Evolutionary conservation across 2,329 filamentous ascomycete genomes (phyloP), one percentile per base, ranked within the genome.

Genomic region (Fusarium tjaetaba): DNA sequence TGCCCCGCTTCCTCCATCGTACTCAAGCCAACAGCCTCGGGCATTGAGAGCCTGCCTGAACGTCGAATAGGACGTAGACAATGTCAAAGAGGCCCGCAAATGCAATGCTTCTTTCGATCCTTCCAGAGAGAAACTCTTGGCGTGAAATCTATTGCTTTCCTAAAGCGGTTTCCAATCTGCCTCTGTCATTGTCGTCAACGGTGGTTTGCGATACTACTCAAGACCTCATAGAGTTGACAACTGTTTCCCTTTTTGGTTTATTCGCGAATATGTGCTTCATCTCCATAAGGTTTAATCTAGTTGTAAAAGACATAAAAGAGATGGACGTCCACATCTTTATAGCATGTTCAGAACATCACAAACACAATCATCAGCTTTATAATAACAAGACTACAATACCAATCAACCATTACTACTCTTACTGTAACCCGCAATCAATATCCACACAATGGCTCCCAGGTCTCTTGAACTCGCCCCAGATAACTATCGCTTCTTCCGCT

Each of bases 401-500:
- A 24, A 14, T 26, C 34, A 46, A 43, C 11, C 3, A 22, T 45
- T 22, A 49, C 13, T 11, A 64, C 4, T 36, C 15, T n/a, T 16
- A 34, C 32, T 6, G 14, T 34, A 30, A 20, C 7, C 11, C 9
- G 36, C 4, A 42, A 9, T 6, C 15, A 22, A 11, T 10, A 39
- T 32, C 26, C 10, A 32, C 58, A 52, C 24, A 43, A 78, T 79
- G 78, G 66, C 65, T 20, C 76, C 76, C 26, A 78, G 78, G 45
- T 77, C 76, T 32, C 62, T 78, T 46, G 66, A 77, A 20, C 45
- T 77, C 4, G 14, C 59, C 5, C 63, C 76, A 4, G 55, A 41
- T 6, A 30, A 59, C 18, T 77, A 64, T 22, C 65, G 26, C 26
- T 82, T 82, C 62, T 28, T 79, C 14, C 53, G 62, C 5, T 79